Conservation (phyloP, 2,329 filamentous ascomycete species). For the Colletotrichum coccodes region DNA sequence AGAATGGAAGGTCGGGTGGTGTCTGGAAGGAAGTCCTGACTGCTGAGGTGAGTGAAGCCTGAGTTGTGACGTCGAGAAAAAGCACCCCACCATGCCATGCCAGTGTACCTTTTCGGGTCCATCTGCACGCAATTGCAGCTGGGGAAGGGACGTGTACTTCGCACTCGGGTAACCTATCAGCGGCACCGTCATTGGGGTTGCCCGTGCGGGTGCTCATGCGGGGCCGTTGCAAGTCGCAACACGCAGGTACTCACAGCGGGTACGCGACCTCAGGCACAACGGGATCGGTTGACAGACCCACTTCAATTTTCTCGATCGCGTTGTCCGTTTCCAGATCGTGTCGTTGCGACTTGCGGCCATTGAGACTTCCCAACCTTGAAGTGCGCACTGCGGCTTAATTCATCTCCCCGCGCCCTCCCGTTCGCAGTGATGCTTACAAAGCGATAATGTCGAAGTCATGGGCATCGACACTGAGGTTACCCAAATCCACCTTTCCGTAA, state of each 20-base stretch:
- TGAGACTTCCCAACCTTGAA: not conserved
- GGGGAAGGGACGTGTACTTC: conserved; percentile 2
- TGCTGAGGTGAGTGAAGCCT: conserved; percentile 2
- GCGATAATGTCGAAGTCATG: conserved; percentile 67
- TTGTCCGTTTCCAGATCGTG: not conserved
- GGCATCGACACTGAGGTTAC: conserved; percentile 80
- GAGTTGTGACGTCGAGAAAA: conserved; percentile 3
- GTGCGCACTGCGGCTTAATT: not conserved
- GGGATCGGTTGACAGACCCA: not conserved
- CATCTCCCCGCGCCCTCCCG: not conserved
- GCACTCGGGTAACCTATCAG: too few relatives aligned
- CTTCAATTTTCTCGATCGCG: conserved; percentile 8
- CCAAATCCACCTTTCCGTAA: conserved; percentile 79
- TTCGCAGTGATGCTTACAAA: conserved; percentile 31
- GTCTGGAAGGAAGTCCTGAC: not conserved
- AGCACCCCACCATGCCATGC: not conserved
- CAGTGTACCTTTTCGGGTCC: not conserved
- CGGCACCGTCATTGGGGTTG: conserved; percentile 1
- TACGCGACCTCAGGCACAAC: conserved; percentile 1
- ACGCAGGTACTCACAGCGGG: not conserved
- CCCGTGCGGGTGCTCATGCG: not conserved
- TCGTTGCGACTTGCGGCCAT: not conserved
- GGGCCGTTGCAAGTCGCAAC: conserved; percentile 6
- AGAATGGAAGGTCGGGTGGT: not conserved
- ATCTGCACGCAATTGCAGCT: not conserved